phyloP scores from a whole-genome alignment of 2,329 filamentous ascomycete species.

The Zymoseptoria ardabiliae region DNA sequence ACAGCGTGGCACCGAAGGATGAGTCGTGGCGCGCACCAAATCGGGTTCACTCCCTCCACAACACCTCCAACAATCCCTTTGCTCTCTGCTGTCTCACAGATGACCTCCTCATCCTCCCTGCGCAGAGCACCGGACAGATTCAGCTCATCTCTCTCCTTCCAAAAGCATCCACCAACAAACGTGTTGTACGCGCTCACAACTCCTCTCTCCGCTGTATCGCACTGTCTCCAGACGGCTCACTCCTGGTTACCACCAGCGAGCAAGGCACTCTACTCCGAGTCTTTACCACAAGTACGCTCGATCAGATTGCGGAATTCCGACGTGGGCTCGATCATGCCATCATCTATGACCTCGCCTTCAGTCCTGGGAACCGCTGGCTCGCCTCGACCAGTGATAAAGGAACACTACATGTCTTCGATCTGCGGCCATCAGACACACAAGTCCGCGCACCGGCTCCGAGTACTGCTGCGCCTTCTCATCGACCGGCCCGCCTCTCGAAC shows the following conservation, averaged over 20 bases:
- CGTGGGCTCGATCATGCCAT: conserved; percentile 82
- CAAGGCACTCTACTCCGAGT: conserved; percentile 86
- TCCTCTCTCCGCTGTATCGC: conserved; percentile 70
- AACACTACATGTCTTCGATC: conserved; percentile 88
- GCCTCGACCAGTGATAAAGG: conserved; percentile 96
- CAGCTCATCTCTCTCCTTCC: conserved; percentile 68
- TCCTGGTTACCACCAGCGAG: conserved; percentile 86
- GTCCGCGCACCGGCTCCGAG: neutral
- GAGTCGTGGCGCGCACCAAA: conserved; percentile 20
- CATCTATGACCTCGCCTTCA: conserved; percentile 83
- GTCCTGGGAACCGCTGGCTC: conserved; percentile 68
- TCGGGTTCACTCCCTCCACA: conserved; percentile 54
- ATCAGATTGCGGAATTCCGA: conserved; percentile 74
- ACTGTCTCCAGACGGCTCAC: conserved; percentile 69
- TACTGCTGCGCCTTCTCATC: neutral
- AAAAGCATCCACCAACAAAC: conserved; percentile 64
- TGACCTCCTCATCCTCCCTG: conserved; percentile 72
- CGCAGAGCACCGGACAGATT: conserved; percentile 79
- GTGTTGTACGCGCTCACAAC: conserved; percentile 86
- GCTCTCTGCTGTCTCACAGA: conserved; percentile 73
- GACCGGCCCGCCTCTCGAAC: neutral
- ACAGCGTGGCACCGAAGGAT: neutral
- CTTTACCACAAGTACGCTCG: conserved; percentile 72
- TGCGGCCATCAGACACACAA: conserved; percentile 48
- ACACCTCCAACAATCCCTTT: conserved; percentile 76